Conservation (phyloP, 352 stramenopile species). For the Phytophthora aleatoria region DNA sequence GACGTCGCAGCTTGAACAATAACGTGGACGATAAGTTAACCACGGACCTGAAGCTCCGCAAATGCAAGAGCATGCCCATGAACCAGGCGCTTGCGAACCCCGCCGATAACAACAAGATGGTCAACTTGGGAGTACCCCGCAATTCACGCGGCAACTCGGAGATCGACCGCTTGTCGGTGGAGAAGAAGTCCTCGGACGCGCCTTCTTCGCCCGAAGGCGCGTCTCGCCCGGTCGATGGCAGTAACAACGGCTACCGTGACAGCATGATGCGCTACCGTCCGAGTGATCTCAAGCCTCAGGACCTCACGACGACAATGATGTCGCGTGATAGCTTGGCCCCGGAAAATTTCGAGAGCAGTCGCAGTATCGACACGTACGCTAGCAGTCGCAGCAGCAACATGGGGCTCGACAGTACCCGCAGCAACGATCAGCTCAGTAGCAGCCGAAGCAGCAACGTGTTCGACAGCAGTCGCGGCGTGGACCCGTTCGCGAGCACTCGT, state of each 20-base stretch:
- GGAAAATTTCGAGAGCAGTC: constrained; percentile 29
- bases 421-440: constrained; percentile 25
- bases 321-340: constrained; percentile 62
- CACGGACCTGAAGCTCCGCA: constrained; percentile 30
- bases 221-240: constrained; percentile 1
- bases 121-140: constrained; percentile 31
- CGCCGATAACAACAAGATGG: constrained; percentile 29
- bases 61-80: constrained; percentile 39
- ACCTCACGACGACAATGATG: constrained; percentile 52
- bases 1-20: constrained; percentile 27
- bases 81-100: constrained; percentile 31
- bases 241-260: constrained; percentile 47
- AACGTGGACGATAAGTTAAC: constrained; percentile 20
- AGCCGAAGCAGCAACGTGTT: constrained; percentile 26
- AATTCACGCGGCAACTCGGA: constrained; percentile 45
- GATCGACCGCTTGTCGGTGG: constrained; percentile 41
- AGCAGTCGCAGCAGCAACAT: constrained; percentile 35
- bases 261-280: constrained; percentile 79
- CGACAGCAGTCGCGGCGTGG: constrained; percentile 27
- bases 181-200: constrained; percentile 28
- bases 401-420: constrained; percentile 20
- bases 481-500: constrained; percentile 29
- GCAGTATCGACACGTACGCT: constrained; percentile 24
- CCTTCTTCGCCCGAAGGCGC: constrained; percentile 18
- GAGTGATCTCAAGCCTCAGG: constrained; percentile 58